Base-by-base conservation (phyloP, 495 filamentous ascomycete species). In the Neurospora sp. region DNA sequence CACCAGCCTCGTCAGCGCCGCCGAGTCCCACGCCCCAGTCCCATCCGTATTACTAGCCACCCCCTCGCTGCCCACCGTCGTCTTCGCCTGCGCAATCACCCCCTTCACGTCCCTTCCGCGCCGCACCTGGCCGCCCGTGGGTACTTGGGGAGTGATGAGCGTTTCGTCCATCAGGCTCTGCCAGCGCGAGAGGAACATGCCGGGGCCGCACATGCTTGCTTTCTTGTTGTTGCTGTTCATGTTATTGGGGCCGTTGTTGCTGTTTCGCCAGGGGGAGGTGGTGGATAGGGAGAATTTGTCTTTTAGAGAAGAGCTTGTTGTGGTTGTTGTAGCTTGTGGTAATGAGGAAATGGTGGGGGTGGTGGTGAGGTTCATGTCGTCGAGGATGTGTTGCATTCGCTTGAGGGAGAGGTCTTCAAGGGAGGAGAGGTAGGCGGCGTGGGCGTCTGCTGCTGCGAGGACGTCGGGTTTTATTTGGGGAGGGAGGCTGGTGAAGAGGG, bases 151-250 rank as follows among this genome's bases (percentile, higher is more conserved):
- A 10, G 87, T 90, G 22, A 92, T 85, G 18, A 83, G 71, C 0
- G 89, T 89, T 8, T 81, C 77, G 75, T 92, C 87, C 35, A 92
- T 82, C 9, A 91, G 81, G 20, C 84, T 75, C 77, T 91, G 87
- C 90, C 90, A 92, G 46, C 87, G 83, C 0, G 84, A 81, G 48
- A 91, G 83, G 75, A 88, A 92, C 69, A 88, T 86, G 0, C 90
- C 90, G 11, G 90, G 90, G 0, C 89, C 89, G 11, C 82, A 79
- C 66, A 79, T 81, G 73, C 78, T 76, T 68, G 75, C 75, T n/a
- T 41, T 38, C 20, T 75, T 61, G 27, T 75, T 61, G 27, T 76
- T 75, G 10, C 22, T 35, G 31, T 7, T 46, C 16, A 3, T 40
- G n/a, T 11, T 40, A 18, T 31, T 35, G 31, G 4, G 31, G 31